phyloP scores from a whole-genome alignment of 192 early-diverging fungal genomes.

The Lunasporangiospora selenospora region DNA sequence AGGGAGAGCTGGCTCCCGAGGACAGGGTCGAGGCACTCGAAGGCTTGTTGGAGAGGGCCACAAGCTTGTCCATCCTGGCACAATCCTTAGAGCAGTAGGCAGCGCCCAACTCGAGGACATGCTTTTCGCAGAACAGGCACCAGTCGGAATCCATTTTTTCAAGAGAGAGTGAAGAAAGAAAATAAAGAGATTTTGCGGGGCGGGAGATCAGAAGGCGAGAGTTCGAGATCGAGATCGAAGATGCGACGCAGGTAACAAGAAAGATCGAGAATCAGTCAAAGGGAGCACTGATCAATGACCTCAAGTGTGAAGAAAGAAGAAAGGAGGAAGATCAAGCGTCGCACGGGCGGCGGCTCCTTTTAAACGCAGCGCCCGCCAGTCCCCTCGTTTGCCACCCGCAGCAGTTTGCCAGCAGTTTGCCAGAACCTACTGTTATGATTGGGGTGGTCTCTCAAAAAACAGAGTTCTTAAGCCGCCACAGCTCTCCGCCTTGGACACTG shows the following conservation, averaged over 20 bases:
- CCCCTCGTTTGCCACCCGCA: too few species aligned
- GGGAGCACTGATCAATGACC: slow-evolving; percentile 34
- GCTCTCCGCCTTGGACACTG: too few species aligned
- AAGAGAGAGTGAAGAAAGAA: too few species aligned
- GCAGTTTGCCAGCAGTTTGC: too few species aligned
- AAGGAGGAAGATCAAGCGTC: slow-evolving; percentile 43
- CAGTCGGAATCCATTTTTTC: slow-evolving; percentile 49
- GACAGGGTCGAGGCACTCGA: neutral
- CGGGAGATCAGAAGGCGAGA: too few species aligned
- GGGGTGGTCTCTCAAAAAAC: too few species aligned
- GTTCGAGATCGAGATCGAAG: too few species aligned
- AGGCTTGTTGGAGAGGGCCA: slow-evolving; percentile 33
- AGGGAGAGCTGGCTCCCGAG: neutral
- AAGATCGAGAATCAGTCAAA: slow-evolving; percentile 40
- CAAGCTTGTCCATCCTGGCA: slow-evolving; percentile 41
- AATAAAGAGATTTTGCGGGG: too few species aligned
- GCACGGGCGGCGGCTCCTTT: neutral
- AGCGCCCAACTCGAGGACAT: slow-evolving; percentile 47
- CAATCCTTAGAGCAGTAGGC: slow-evolving; percentile 48
- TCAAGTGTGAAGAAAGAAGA: slow-evolving; percentile 22
- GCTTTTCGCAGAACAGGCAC: slow-evolving; percentile 51
- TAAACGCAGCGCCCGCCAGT: too few species aligned
- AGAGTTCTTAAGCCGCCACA: too few species aligned
- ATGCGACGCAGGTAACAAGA: too few species aligned
- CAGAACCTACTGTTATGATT: too few species aligned